A percentile compares a stretch with the other conserved stretches of the same genome.
phyloP scores from a whole-genome alignment of 2,329 filamentous ascomycete species.

The Cephalotrichum gorgonifer region DNA sequence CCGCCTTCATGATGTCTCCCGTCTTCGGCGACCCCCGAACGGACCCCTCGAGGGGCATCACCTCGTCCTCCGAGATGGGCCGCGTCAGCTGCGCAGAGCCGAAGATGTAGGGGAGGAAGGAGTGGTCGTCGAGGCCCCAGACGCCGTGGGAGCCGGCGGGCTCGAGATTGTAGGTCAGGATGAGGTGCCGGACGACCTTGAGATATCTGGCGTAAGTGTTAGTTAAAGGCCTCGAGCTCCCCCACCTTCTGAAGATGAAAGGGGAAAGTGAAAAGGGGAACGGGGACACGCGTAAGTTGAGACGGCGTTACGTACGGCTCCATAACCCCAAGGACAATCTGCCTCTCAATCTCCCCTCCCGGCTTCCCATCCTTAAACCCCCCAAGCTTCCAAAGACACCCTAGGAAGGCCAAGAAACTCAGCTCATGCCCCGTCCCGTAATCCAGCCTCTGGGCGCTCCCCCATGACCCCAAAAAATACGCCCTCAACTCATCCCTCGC shows the following conservation, averaged over 20 bases:
- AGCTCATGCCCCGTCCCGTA: slow-evolving; percentile 96
- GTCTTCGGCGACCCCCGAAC: slow-evolving; percentile 61
- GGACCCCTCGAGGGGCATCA: slow-evolving; percentile 72
- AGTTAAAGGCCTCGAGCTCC: neutral
- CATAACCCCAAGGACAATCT: slow-evolving; percentile 71
- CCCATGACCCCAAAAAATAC: slow-evolving; percentile 80
- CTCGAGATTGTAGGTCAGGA: slow-evolving; percentile 85
- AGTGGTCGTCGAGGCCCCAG: slow-evolving; percentile 98
- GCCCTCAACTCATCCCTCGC: slow-evolving; percentile 15
- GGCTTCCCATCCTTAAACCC: slow-evolving; percentile 53
- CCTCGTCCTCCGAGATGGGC: slow-evolving; percentile 50
- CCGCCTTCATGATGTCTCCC: slow-evolving; percentile 53
- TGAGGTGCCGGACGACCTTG: slow-evolving; percentile 69
- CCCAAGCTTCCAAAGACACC: slow-evolving; percentile 81
- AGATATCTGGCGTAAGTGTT: slow-evolving; percentile 49
- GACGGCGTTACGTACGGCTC: slow-evolving; percentile 56
- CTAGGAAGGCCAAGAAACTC: slow-evolving; percentile 87
- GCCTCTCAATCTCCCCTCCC: slow-evolving; percentile 56
- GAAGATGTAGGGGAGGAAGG: slow-evolving; percentile 87
- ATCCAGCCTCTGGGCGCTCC: slow-evolving; percentile 79
- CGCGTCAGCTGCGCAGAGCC: slow-evolving; percentile 84
- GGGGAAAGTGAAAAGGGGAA: neutral
- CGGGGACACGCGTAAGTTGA: neutral
- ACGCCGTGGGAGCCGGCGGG: slow-evolving; percentile 94
- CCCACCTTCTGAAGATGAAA: neutral